Conservation (phyloP, 148 eudicot species). For the Vaccinium macrocarpon region DNA sequence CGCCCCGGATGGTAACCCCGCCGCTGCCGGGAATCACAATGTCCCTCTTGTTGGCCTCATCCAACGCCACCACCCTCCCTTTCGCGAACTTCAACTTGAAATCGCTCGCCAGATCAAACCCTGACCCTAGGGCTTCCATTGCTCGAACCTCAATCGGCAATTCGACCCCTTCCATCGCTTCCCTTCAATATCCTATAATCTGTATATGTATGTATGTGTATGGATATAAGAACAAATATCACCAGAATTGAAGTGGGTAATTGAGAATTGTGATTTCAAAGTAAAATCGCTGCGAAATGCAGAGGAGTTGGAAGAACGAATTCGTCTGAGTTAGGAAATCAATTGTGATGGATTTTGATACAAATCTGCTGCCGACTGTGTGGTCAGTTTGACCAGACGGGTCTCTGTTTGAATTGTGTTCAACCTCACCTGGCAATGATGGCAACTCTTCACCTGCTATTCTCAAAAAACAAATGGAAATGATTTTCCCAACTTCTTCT, state of each 20-base stretch:
- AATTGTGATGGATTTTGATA: background rate
- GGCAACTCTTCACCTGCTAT: background rate
- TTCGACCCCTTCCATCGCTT: slow-evolving; percentile 19
- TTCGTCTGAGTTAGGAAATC: background rate
- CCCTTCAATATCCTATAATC: background rate
- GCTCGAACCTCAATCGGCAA: slow-evolving; percentile 54
- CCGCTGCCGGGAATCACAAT: slow-evolving; percentile 59
- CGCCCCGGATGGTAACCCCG: slow-evolving; percentile 44
- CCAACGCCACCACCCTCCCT: slow-evolving; percentile 61
- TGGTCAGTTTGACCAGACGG: background rate
- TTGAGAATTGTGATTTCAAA: background rate
- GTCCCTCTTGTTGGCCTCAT: slow-evolving; percentile 52
- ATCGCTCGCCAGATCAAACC: slow-evolving; percentile 89
- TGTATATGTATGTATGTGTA: background rate
- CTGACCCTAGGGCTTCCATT: slow-evolving; percentile 69
- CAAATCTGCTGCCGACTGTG: background rate
- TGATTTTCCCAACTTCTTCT: no score
- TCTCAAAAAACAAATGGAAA: no score
- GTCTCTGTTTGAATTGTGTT: background rate
- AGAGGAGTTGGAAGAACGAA: background rate
- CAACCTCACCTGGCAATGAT: background rate
- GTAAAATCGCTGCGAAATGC: background rate
- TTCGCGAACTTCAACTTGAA: slow-evolving; percentile 78
- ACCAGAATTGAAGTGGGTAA: background rate
- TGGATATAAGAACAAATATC: background rate